Evolutionary conservation across 805 yeast species (phyloP).

Genomic region (Starmera quercuum): DNA sequence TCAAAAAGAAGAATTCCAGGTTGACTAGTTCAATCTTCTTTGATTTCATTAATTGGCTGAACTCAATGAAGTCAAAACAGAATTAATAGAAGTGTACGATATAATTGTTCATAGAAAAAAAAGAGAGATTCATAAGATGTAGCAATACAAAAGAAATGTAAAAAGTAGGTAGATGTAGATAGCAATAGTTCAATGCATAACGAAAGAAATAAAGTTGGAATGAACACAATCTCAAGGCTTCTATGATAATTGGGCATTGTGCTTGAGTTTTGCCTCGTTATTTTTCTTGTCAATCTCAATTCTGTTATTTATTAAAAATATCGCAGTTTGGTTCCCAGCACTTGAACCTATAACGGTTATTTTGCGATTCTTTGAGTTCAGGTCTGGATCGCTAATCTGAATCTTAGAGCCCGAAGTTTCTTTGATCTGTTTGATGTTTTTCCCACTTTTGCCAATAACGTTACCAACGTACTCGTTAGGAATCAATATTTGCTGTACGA

Average conservation of each 20-base stretch:
- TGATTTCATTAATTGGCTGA: slow-evolving; percentile 77
- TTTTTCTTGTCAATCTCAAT: slow-evolving; percentile 59
- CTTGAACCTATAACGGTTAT: slow-evolving; percentile 62
- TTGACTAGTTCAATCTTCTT: slow-evolving; percentile 52
- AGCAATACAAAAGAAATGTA: not conserved
- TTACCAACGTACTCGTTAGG: slow-evolving; percentile 77
- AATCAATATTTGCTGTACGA: slow-evolving; percentile 64
- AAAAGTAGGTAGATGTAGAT: not conserved
- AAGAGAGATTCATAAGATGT: not conserved
- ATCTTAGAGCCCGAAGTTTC: slow-evolving; percentile 71
- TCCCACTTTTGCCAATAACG: slow-evolving; percentile 82
- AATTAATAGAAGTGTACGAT: not conserved
- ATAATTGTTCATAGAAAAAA: not conserved
- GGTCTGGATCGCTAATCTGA: slow-evolving; percentile 52
- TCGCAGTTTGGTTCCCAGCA: slow-evolving; percentile 64
- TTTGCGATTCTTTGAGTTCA: slow-evolving; percentile 50
- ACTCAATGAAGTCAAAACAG: slow-evolving; percentile 28
- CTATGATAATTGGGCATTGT: not conserved
- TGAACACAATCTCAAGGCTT: slow-evolving; percentile 1
- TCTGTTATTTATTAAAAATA: slow-evolving; percentile 62
- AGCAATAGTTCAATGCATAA: not conserved
- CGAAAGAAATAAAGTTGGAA: not conserved
- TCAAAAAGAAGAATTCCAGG: slow-evolving; percentile 35
- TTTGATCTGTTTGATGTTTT: slow-evolving; percentile 70
- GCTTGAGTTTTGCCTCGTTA: slow-evolving; percentile 20